A percentile compares a stretch with the other conserved stretches of the same genome.
phyloP scores from a whole-genome alignment of 106 monocot species.

The Triglochin maritima region DNA sequence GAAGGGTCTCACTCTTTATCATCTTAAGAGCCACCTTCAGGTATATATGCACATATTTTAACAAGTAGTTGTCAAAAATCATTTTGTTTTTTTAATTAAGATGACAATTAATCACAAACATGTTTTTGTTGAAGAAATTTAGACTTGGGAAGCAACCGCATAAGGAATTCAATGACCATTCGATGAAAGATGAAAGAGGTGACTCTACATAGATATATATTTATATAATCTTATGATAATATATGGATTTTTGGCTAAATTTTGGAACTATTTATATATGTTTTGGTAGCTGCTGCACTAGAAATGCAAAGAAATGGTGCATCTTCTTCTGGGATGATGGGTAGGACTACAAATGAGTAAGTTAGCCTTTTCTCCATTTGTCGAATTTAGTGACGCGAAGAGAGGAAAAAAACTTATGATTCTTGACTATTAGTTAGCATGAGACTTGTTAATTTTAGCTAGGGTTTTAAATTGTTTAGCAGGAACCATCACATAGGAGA shows the following conservation, averaged over 20 bases:
- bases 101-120: too few relatives aligned
- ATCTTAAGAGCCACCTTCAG: slow-evolving; percentile 95
- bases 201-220: background rate
- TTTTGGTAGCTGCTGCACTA: slow-evolving; percentile 19
- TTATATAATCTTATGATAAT: background rate
- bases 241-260: background rate
- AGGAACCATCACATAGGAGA: slow-evolving; percentile 58
- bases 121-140: slow-evolving; percentile 50
- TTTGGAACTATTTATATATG: background rate
- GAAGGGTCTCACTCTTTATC: slow-evolving; percentile 89
- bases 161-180: slow-evolving; percentile 82
- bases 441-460: background rate
- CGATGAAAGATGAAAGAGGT: slow-evolving; percentile 54
- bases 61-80: too few relatives aligned
- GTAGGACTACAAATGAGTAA: slow-evolving; percentile 55
- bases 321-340: slow-evolving; percentile 63
- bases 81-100: too few relatives aligned
- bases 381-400: background rate
- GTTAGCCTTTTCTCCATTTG: slow-evolving; percentile 1
- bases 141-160: slow-evolving; percentile 96
- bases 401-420: background rate
- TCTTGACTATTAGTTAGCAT: too few relatives aligned
- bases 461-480: slow-evolving; percentile 21
- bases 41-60: slow-evolving; percentile 11
- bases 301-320: slow-evolving; percentile 57